phyloP scores from a whole-genome alignment of 1,284 basidiomycete genomes.

The Boletellus dicymbophilus region DNA sequence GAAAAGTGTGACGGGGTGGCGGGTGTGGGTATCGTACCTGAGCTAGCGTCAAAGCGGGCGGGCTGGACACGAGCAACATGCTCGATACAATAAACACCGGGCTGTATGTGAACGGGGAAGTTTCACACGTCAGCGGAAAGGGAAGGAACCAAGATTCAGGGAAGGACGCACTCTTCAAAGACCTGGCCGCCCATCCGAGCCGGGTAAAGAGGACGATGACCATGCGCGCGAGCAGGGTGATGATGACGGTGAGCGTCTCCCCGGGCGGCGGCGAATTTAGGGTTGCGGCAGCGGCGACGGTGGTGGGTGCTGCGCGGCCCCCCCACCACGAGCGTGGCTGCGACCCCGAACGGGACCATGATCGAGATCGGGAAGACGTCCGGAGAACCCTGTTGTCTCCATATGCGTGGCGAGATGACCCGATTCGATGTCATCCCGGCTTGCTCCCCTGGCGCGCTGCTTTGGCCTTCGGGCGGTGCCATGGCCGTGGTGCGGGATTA shows the following conservation, averaged over 20 bases:
- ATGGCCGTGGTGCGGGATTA: slow-evolving; percentile 5
- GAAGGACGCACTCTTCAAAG: slow-evolving; percentile 68
- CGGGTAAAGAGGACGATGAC: slow-evolving; percentile 66
- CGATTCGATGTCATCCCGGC: slow-evolving; percentile 12
- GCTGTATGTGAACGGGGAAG: slow-evolving; percentile 47
- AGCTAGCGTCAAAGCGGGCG: slow-evolving; percentile 81
- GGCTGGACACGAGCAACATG: slow-evolving; percentile 74
- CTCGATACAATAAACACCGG: slow-evolving; percentile 84
- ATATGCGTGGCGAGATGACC: slow-evolving; percentile 5
- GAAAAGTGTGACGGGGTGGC: no score
- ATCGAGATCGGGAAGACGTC: not conserved
- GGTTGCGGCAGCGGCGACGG: not conserved
- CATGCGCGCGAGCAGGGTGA: slow-evolving; percentile 84
- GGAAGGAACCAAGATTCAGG: slow-evolving; percentile 9
- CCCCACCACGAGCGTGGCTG: not conserved
- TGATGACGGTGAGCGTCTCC: slow-evolving; percentile 80
- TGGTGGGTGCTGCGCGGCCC: not conserved
- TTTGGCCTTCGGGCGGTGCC: not conserved
- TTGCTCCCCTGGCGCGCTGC: not conserved
- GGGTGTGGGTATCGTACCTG: no score
- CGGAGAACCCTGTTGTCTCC: slow-evolving; percentile 5
- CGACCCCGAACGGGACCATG: not conserved
- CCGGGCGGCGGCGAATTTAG: slow-evolving; percentile 42
- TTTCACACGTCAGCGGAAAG: slow-evolving; percentile 9
- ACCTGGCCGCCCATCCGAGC: slow-evolving; percentile 42